These are phyloP conservation scores for Erigeron philadelphicus DNA, from an alignment of 140 eudicot species.

Conservation along the genomic window DNA sequence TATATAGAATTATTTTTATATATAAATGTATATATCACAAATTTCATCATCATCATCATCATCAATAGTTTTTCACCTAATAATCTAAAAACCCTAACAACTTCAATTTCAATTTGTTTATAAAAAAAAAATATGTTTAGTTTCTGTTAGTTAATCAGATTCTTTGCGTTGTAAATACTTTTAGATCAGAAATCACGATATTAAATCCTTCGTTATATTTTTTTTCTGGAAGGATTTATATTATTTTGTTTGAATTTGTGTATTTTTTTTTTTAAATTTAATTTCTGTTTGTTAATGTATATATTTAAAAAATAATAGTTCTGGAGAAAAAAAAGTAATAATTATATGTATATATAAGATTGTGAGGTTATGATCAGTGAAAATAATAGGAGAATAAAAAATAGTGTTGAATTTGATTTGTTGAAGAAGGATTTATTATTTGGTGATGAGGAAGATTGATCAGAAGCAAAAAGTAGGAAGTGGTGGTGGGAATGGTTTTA, in stretches of 20 bases:
- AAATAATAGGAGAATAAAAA: conserved; percentile 19
- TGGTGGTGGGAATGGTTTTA: conserved; percentile 40
- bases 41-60: too few relatives aligned
- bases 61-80: too few relatives aligned
- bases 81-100: conserved; percentile 24
- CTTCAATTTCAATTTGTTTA: not conserved
- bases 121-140: conserved; percentile 6
- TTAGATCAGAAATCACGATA: not conserved
- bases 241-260: conserved; percentile 12
- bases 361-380: conserved; percentile 46
- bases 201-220: conserved; percentile 24
- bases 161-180: conserved; percentile 32
- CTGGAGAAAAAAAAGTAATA: not conserved
- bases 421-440: conserved; percentile 16
- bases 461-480: conserved; percentile 34
- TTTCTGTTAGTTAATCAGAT: conserved; percentile 25
- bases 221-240: conserved; percentile 26
- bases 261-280: not conserved
- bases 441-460: conserved; percentile 70
- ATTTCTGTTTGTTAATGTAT: conserved; percentile 3
- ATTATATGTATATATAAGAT: not conserved
- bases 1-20: too few relatives aligned
- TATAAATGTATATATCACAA: too few relatives aligned
- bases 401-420: not conserved
- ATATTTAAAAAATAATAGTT: not conserved